These are phyloP conservation scores for Nannizziopsis arthrosporioides DNA, from an alignment of 2,329 filamentous ascomycete genomes.

Conservation along the genomic window DNA sequence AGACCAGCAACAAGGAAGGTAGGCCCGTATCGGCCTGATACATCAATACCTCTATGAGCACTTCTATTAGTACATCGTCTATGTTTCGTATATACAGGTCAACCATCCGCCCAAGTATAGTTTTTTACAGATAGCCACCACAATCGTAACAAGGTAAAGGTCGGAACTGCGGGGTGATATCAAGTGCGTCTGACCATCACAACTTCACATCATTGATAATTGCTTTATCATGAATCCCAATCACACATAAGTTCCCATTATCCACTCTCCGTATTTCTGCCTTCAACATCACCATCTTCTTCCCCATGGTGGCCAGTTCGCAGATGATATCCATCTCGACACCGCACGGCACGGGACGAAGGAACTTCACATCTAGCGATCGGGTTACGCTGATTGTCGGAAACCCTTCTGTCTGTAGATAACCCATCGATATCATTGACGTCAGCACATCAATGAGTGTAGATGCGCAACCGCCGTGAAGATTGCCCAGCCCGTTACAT, in stretches of 20 bases:
- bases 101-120: no score
- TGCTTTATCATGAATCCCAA: conserved; percentile 55
- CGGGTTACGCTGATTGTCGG: conserved; percentile 51
- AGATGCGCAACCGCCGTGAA: conserved; percentile 70
- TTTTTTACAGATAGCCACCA: not conserved
- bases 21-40: no score
- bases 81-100: no score
- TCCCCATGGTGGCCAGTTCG: conserved; percentile 48
- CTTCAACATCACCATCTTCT: conserved; percentile 42
- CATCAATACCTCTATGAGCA: no score
- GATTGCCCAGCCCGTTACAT: conserved; percentile 81
- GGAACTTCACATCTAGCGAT: conserved; percentile 55
- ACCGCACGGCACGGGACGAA: conserved; percentile 49
- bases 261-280: conserved; percentile 45
- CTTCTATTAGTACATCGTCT: no score
- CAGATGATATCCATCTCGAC: conserved; percentile 43
- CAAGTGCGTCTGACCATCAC: not conserved
- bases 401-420: conserved; percentile 51
- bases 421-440: conserved; percentile 45
- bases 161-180: not conserved
- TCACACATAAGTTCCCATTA: conserved; percentile 44
- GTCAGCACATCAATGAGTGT: conserved; percentile 59
- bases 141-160: not conserved
- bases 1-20: no score
- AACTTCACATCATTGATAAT: conserved; percentile 42